Conservation (phyloP, 2,329 filamentous ascomycete genomes). For the Paramyrothecium sp. region DNA sequence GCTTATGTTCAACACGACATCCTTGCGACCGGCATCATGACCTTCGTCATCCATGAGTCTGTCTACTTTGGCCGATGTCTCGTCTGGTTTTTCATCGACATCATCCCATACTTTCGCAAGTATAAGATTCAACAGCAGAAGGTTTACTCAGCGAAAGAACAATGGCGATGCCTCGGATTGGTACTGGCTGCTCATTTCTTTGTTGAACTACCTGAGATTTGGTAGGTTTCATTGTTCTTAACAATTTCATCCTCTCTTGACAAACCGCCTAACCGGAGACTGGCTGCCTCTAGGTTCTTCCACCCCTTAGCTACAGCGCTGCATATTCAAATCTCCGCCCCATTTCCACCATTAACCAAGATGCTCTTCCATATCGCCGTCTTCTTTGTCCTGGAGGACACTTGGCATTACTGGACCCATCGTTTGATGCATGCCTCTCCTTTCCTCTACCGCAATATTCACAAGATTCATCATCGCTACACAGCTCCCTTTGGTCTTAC, state of each 20-base stretch:
- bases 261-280: neutral
- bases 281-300: conserved; percentile 62
- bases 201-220: conserved; percentile 96
- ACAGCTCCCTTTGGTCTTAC: conserved; percentile 95
- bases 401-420: conserved; percentile 98
- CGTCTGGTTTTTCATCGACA: conserved; percentile 91
- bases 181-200: conserved; percentile 96
- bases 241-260: neutral
- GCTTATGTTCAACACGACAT: conserved; percentile 97
- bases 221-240: conserved; percentile 28
- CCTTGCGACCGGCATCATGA: conserved; percentile 95
- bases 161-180: conserved; percentile 89
- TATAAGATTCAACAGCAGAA: conserved; percentile 94
- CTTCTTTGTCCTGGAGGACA: conserved; percentile 94
- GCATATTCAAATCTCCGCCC: conserved; percentile 83
- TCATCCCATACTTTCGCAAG: conserved; percentile 80
- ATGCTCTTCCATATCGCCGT: conserved; percentile 90
- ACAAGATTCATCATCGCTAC: conserved; percentile 99
- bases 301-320: conserved; percentile 93
- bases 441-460: conserved; percentile 84
- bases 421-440: conserved; percentile 90
- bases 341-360: conserved; percentile 81
- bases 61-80: conserved; percentile 92
- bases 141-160: conserved; percentile 87
- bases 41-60: conserved; percentile 89